Percentiles rank a stretch among this genome's conserved stretches.
Evolutionary conservation across 306 rosid species (phyloP).

Genomic region (Pyrus communis): DNA sequence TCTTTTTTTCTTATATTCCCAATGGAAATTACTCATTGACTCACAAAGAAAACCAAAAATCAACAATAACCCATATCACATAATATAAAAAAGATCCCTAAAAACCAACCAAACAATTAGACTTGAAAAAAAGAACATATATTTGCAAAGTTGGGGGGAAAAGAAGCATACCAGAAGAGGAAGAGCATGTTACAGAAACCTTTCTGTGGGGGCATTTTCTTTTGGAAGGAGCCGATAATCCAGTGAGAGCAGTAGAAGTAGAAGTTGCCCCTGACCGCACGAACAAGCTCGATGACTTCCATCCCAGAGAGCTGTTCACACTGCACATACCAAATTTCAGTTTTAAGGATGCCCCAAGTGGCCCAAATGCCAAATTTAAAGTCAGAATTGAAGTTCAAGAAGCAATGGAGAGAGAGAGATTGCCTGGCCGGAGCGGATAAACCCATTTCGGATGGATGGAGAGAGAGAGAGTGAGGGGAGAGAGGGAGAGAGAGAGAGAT

Average conservation of each 20-base stretch:
- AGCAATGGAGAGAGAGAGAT: neutral
- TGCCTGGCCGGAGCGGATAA: constrained; percentile 52
- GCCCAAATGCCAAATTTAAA: neutral
- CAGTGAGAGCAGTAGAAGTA: constrained; percentile 10
- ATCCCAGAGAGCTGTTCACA: constrained; percentile 42
- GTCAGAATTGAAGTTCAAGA: constrained; percentile 6
- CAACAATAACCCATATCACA: constrained; percentile 4
- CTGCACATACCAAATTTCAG: constrained; percentile 25
- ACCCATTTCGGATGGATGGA: constrained; percentile 26
- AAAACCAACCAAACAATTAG: neutral
- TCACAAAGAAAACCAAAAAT: constrained; percentile 3
- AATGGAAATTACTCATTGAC: neutral
- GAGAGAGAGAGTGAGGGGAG: neutral
- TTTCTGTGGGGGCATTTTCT: constrained; percentile 15
- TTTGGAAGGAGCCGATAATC: constrained; percentile 21
- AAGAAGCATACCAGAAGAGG: constrained; percentile 45
- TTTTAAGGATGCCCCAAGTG: neutral
- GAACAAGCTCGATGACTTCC: constrained; percentile 56
- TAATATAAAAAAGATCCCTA: neutral
- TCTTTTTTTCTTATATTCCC: neutral
- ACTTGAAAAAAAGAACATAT: neutral
- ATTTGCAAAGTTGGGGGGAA: neutral
- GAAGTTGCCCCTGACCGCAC: constrained; percentile 19
- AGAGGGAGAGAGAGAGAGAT: neutral
- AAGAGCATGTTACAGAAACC: constrained; percentile 48